Evolutionary conservation across 2,329 filamentous ascomycete species (phyloP), one percentile per base, ranked within the genome.

Genomic region (Diplodia scrobiculata): DNA sequence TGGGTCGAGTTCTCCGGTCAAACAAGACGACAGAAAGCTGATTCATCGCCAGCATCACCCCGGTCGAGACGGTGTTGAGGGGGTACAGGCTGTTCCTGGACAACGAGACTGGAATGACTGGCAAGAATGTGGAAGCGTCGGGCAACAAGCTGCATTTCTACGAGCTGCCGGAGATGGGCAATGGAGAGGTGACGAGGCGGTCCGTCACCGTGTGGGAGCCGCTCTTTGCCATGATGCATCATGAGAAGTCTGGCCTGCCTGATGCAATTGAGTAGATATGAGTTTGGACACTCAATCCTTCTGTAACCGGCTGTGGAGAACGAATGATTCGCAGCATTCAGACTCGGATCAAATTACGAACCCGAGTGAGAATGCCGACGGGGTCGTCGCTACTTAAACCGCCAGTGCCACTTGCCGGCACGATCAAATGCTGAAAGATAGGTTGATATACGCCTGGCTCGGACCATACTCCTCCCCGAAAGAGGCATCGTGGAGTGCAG

Each of bases 171-270:
- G 73, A 75, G 51, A 73, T 75, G 25, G 74, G 74, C 17, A 83
- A 83, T 68, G 81, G 81, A 0, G 69, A 63, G 14, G 72, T 78
- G 14, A 81, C 80, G 2, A 75, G 76, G 69, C 74, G 80, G n/a
- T 77, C 79, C 0, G 74, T 78, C 2, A 80, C 79, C 0, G 80
- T 84, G 1, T 84, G 81, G 79, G 82, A 84, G 58, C 81, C 81
- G 13, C 70, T 82, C 21, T 82, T 83, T 69, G 76, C 77, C 65
- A 76, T 76, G 68, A 72, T 80, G 65, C 81, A 83, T 69, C 77
- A 78, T 10, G 80, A 83, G 67, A 67, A 70, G 13, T 82, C 79
- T 9, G 73, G 70, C 0, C 72, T 83, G n/a, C 73, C 77, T 5
- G 77, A 78, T 66, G 76, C 80, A 11, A 63, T 63, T 52, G 19